Conservation (phyloP, 2,329 filamentous ascomycete species). For the Cordyceps tenuipes region DNA sequence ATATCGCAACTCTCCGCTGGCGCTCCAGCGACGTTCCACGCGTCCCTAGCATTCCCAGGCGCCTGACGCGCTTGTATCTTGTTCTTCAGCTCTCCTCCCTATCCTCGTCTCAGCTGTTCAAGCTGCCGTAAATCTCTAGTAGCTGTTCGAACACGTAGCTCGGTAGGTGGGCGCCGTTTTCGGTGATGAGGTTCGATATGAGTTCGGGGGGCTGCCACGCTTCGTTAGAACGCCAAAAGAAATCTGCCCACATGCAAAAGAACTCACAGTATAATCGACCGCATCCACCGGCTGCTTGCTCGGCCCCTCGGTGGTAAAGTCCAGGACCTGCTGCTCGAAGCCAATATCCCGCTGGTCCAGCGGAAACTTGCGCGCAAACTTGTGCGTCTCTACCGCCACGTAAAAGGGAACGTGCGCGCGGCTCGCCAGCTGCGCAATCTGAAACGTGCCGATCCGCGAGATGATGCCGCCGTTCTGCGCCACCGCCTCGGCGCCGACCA, state of each 20-base stretch:
- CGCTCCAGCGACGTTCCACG: background rate
- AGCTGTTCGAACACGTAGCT: conserved; percentile 63
- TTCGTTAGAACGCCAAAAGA: conserved; percentile 18
- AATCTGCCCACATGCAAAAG: background rate
- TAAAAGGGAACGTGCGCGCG: conserved; percentile 67
- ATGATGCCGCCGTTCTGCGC: conserved; percentile 93
- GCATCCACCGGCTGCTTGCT: conserved; percentile 42
- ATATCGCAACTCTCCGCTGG: background rate
- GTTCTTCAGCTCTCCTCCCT: background rate
- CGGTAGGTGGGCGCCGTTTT: conserved; percentile 63
- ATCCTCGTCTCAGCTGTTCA: conserved; percentile 25
- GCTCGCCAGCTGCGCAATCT: conserved; percentile 75
- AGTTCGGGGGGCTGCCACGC: conserved; percentile 50
- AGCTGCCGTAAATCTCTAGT: conserved; percentile 50
- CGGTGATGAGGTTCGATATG: conserved; percentile 67
- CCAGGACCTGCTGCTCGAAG: conserved; percentile 66
- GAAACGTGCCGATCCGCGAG: conserved; percentile 74
- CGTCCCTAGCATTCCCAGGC: background rate
- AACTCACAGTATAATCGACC: conserved; percentile 62
- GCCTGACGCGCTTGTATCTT: background rate
- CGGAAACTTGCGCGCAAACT: conserved; percentile 85
- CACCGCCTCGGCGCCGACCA: conserved; percentile 73
- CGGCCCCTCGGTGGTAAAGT: conserved; percentile 53
- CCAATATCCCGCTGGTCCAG: conserved; percentile 74
- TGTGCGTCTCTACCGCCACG: conserved; percentile 91